Evolutionary conservation across 192 early-diverging fungal species (phyloP).

Genomic region (Backusella westeae): DNA sequence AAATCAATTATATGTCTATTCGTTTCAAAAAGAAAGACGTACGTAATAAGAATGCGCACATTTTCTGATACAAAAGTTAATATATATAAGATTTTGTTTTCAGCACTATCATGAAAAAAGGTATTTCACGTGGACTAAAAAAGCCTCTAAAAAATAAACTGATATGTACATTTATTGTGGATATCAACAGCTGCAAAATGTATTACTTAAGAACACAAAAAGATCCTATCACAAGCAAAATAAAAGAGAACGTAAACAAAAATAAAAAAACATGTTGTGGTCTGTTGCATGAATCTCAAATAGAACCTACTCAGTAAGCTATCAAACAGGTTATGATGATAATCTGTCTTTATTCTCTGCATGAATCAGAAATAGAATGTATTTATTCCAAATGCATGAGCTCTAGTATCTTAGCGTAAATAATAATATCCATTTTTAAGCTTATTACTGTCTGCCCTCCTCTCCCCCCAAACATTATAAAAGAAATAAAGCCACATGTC

Average conservation of each 20-base stretch:
- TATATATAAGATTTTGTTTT: background rate
- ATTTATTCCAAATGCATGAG: slow-evolving; percentile 7
- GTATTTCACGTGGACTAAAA: background rate
- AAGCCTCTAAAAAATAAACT: background rate
- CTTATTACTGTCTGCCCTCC: background rate
- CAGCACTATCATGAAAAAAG: background rate
- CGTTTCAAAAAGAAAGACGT: background rate
- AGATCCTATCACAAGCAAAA: background rate
- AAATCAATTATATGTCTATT: background rate
- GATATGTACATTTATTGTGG: background rate
- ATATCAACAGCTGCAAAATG: background rate
- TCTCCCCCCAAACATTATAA: background rate
- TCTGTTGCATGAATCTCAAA: background rate
- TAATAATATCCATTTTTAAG: background rate
- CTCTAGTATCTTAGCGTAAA: background rate
- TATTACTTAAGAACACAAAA: background rate
- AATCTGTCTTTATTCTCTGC: background rate
- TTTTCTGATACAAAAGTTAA: background rate
- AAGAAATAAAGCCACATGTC: background rate
- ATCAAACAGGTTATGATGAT: background rate
- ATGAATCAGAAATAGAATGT: background rate
- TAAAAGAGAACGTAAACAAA: background rate
- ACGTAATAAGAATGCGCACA: background rate
- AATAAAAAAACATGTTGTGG: background rate
- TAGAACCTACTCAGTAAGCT: background rate